Base-by-base conservation (phyloP, 2,329 filamentous ascomycete species). In the Achaetomium macrosporum region DNA sequence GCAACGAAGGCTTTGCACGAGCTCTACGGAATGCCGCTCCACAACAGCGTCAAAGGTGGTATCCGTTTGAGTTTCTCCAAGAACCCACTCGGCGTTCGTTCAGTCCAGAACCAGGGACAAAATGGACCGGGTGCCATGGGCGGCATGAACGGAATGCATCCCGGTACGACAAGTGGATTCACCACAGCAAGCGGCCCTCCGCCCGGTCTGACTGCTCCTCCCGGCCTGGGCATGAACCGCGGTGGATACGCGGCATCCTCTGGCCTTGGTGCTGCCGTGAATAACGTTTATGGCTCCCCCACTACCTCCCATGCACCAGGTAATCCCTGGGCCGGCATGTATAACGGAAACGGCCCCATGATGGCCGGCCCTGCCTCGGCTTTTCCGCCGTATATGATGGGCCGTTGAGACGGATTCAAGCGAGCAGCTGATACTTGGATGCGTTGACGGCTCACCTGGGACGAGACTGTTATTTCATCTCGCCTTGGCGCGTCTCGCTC, bases 41-140 rank as follows among this genome's bases (percentile, higher is more conserved):
- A 91, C 66, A 96, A 96, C 71, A 96, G 90, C 64, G 81, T 90
- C 65, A 96, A 96, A 68, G 92, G 92, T 7, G 93, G 93, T 33
- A 96, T 99, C 63, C 85, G 93, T 20, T 76, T 99, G 51, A 96
- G 90, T 69, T 99, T 96, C 69, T 96, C 92, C 30, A 97, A 97
- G 74, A 97, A 97, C 63, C 93, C 93, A 0, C 78, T 97, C 1
- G 93, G 93, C 19, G 92, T 97, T 29, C 86, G 93, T 42, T 90
- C 88, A 1, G 84, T 83, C 25, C 89, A 91, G 64, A 76, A 73
- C n/a, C 65, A 74, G 9, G 71, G 70, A 25, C 71, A 76, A 52
- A 64, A 66, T 25, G 65, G 65, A 6, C 62, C 68, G 5, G 64
- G 68, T 19, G 64, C 66, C 16, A 71, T 84, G 61, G 75, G 75